phyloP scores from a whole-genome alignment of 768 basidiomycete species.

The Lactarius sanguifluus region DNA sequence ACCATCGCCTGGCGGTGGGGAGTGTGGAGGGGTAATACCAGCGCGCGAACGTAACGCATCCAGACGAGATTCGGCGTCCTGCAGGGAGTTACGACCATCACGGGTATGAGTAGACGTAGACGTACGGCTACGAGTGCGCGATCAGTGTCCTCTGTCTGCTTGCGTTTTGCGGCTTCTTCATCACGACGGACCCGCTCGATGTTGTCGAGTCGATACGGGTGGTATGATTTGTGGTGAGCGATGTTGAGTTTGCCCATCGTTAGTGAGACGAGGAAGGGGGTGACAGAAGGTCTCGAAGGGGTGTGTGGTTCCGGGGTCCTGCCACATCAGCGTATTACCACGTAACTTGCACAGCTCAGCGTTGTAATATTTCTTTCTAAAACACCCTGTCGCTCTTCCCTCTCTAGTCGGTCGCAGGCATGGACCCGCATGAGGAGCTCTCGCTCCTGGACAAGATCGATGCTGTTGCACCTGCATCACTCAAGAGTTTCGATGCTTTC shows the following conservation, averaged over 20 bases:
- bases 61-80: slow-evolving; percentile 84
- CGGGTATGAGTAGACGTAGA: slow-evolving; percentile 19
- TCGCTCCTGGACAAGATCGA: slow-evolving; percentile 35
- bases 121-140: slow-evolving; percentile 68
- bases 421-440: slow-evolving; percentile 15
- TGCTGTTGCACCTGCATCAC: slow-evolving; percentile 31
- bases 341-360: background rate
- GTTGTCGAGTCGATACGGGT: slow-evolving; percentile 82
- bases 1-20: slow-evolving; percentile 1
- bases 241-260: slow-evolving; percentile 84
- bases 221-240: slow-evolving; percentile 89
- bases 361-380: background rate
- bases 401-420: slow-evolving; percentile 67
- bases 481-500: slow-evolving; percentile 43
- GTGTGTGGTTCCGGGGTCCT: slow-evolving; percentile 9
- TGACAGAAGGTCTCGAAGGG: slow-evolving; percentile 9
- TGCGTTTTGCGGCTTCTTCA: slow-evolving; percentile 72
- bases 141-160: slow-evolving; percentile 70
- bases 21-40: slow-evolving; percentile 36
- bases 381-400: slow-evolving; percentile 44
- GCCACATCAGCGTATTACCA: slow-evolving; percentile 2
- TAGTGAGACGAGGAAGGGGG: slow-evolving; percentile 10
- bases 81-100: slow-evolving; percentile 22
- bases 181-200: slow-evolving; percentile 77
- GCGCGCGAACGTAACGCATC: slow-evolving; percentile 61